phyloP scores from a whole-genome alignment of 2,329 filamentous ascomycete species.

The Alternaria gaisen region DNA sequence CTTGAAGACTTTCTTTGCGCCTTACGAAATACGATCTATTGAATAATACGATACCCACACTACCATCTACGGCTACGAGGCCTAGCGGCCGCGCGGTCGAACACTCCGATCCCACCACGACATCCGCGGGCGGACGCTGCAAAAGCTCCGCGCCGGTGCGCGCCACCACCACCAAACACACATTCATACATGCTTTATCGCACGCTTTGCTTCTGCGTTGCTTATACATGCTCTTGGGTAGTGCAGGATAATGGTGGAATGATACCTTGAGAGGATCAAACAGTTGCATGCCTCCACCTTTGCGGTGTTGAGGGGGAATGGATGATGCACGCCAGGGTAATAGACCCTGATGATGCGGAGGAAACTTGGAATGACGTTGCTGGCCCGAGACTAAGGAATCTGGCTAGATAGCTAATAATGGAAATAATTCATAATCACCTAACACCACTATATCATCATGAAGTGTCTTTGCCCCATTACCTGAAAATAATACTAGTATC shows the following conservation, averaged over 20 bases:
- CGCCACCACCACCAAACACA: constrained; percentile 16
- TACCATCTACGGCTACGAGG: constrained; percentile 13
- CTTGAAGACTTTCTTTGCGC: constrained; percentile 20
- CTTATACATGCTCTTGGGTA: constrained; percentile 16
- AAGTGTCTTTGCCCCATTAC: constrained; percentile 19
- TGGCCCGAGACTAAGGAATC: constrained; percentile 6
- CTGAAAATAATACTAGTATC: constrained; percentile 11
- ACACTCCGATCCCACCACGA: constrained; percentile 7
- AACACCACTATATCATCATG: constrained; percentile 27
- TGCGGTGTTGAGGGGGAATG: constrained; percentile 27
- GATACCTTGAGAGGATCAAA: constrained; percentile 9
- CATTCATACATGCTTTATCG: constrained; percentile 17
- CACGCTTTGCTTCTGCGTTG: constrained; percentile 24
- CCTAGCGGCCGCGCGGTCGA: constrained; percentile 11
- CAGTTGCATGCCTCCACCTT: constrained; percentile 23
- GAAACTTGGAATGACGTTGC: constrained; percentile 20
- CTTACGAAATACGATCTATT: constrained; percentile 11
- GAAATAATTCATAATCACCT: constrained; percentile 8
- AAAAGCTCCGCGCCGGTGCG: constrained; percentile 18
- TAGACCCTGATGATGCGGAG: constrained; percentile 17
- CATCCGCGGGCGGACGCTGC: constrained; percentile 15
- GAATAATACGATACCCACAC: constrained; percentile 11
- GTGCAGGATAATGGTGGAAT: constrained; percentile 10
- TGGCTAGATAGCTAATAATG: constrained; percentile 21
- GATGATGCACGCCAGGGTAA: constrained; percentile 14